Base-by-base conservation (phyloP, 306 rosid species). In the Ziziphus jujuba region DNA sequence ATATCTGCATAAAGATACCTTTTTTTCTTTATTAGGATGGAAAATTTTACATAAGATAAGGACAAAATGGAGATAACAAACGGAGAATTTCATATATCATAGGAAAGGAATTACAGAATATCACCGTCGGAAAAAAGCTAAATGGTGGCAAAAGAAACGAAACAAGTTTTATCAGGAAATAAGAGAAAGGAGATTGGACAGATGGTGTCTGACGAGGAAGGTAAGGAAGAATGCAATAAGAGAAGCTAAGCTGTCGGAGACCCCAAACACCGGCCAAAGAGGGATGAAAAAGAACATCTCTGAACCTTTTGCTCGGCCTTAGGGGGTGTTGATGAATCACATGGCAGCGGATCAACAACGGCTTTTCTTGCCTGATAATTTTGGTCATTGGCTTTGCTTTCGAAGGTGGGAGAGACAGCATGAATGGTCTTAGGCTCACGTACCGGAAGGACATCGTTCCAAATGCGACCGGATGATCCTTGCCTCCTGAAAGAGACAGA, bases 391-490 rank as follows among this genome's bases (percentile, higher is more conserved):
- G 45, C 75, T 7, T 66, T 78, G 34, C 58, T 54, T 14, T 14
- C 61, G 55, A 44, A 21, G 9, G 48, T 1, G 11, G 64, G 19
- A 4, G 71, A 12, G 59, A 52, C 15, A 15, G 59, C 23, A n/a
- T n/a, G 19, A 3, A 25, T 14, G 5, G 23, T 22, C 52, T 80
- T 87, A 50, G 71, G 52, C 0, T 80, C 79, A 20, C 31, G 49
- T n/a, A 45, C 17, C 24, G 44, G 72, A 15, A 63, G 16, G 0
- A 55, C 74, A 47, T 87, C 84, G 10, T 67, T 76, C 97, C 97
- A 91, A 72, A 86, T 87, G 31, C 71, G 70, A 11, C 97, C 95
- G 0, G 92, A 91, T n/a, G 97, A 91, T 67, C 97, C 97, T 67
- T 84, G 97, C 72, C 95, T 66, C 57, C 95, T 20, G 56, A 91